A percentile compares a stretch with the other conserved stretches of the same genome.
phyloP scores from a whole-genome alignment of 1,139 yeast species.

The Yamadazyma epiphylla region DNA sequence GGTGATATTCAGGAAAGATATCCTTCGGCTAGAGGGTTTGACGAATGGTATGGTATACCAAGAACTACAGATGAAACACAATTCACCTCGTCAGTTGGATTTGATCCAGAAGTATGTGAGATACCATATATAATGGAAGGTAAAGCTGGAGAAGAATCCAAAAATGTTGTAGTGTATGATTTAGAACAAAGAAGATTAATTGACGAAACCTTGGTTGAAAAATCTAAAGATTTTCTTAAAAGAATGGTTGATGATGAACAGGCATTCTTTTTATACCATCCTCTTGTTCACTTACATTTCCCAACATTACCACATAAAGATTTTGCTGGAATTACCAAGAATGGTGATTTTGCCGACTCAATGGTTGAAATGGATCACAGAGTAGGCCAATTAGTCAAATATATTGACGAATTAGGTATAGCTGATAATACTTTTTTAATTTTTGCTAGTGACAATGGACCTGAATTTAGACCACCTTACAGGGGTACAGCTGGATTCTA shows the following conservation, averaged over 20 bases:
- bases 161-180: conserved; percentile 1
- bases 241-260: not conserved
- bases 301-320: conserved; percentile 2
- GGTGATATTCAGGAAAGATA: conserved; percentile 1
- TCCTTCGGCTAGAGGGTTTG: conserved; percentile 1
- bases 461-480: conserved; percentile 2
- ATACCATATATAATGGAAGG: conserved; percentile 1
- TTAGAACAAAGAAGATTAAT: conserved; percentile 1
- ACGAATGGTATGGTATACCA: conserved; percentile 1
- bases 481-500: conserved; percentile 3
- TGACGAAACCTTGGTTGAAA: conserved; percentile 1
- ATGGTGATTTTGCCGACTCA: conserved; percentile 2
- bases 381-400: conserved; percentile 1
- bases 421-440: conserved; percentile 1
- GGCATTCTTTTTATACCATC: conserved; percentile 2
- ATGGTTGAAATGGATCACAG: conserved; percentile 2
- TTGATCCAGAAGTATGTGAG: not conserved
- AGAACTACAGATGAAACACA: conserved; percentile 1
- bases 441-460: conserved; percentile 2
- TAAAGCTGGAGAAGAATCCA: conserved; percentile 1
- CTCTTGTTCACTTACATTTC: conserved; percentile 1
- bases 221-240: conserved; percentile 1
- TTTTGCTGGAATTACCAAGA: conserved; percentile 1
- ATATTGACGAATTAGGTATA: conserved; percentile 1
- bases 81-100: conserved; percentile 1